Percentiles rank a stretch among this genome's conserved stretches.
Evolutionary conservation across 2,329 filamentous ascomycete species (phyloP).

Genomic region (Cyphellophora europaea): DNA sequence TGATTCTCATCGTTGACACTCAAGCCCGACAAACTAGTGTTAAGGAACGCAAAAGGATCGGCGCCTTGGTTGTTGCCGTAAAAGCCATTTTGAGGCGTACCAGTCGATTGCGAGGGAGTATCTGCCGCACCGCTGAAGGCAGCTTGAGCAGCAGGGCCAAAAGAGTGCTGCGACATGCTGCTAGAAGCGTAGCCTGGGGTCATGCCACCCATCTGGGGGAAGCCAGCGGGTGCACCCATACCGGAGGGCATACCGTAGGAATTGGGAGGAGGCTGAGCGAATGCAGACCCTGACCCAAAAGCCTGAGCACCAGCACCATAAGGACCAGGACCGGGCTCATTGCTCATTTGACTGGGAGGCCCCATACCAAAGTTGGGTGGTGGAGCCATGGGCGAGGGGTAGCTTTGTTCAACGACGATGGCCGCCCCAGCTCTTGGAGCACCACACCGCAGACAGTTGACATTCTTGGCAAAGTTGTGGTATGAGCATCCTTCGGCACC

Average conservation of each 20-base stretch:
- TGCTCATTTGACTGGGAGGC: slow-evolving; percentile 76
- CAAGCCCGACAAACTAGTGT: slow-evolving; percentile 48
- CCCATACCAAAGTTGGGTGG: slow-evolving; percentile 70
- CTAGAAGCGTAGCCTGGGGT: slow-evolving; percentile 72
- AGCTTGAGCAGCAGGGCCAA: slow-evolving; percentile 86
- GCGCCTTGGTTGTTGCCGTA: slow-evolving; percentile 46
- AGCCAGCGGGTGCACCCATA: slow-evolving; percentile 70
- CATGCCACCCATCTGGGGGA: slow-evolving; percentile 51
- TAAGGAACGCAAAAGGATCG: slow-evolving; percentile 58
- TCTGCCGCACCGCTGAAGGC: slow-evolving; percentile 87
- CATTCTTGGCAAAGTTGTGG: slow-evolving; percentile 99
- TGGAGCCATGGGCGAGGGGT: slow-evolving; percentile 82
- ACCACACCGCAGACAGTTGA: slow-evolving; percentile 92
- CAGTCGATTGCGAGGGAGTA: slow-evolving; percentile 50
- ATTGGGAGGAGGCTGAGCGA: slow-evolving; percentile 61
- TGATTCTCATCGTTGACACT: slow-evolving; percentile 41
- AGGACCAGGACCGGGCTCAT: slow-evolving; percentile 67
- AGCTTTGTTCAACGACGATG: slow-evolving; percentile 87
- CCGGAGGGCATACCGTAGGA: slow-evolving; percentile 84
- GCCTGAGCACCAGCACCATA: slow-evolving; percentile 61
- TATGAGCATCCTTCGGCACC: slow-evolving; percentile 95
- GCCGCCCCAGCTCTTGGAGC: slow-evolving; percentile 89
- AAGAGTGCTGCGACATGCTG: slow-evolving; percentile 71
- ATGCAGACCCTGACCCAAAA: slow-evolving; percentile 54
- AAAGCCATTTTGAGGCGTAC: slow-evolving; percentile 67